Base-by-base conservation (phyloP, 2,329 filamentous ascomycete species). In the Nemania bipapillata region DNA sequence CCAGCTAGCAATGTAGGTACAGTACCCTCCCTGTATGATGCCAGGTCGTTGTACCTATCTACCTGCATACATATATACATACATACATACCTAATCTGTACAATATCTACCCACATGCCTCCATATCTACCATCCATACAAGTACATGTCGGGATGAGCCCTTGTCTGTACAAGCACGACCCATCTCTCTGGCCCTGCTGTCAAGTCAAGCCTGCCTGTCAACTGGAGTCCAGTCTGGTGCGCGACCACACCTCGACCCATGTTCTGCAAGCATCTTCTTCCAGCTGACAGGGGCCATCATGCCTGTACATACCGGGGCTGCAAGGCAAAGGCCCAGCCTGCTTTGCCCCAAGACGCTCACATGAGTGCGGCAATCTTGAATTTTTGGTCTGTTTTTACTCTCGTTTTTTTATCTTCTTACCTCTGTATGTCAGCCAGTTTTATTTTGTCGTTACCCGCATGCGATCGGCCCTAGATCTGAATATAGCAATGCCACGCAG, bases 401-500 rank as follows among this genome's bases (percentile, higher is more conserved):
- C 63, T 68, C 54, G 67, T 73, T 66, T 58, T 59, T 70, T 64
- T 63, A 28, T 70, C 49, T 68, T 60, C 49, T 58, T 32, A 49
- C 64, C 52, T 54, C 53, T 63, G 53, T 64, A 56, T 65, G 66
- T 69, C 63, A 70, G 66, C 69, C 30, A 53, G 49, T 53, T 74
- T 74, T 74, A 62, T 53, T 73, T 65, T 66, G 64, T 66, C 64
- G 71, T 69, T 74, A 70, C 71, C 73, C 71, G 73, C 74, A 73
- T 69, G 74, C 66, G 72, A 73, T 76, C 73, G 73, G 72, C 72
- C 75, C 71, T 74, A 70, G 61, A 75, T 79, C 79, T 81, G 74
- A 80, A 81, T 81, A 80, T 81, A 81, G 80, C 79, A 81, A 79
- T 80, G 79, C 74, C 76, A 77, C 77, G 76, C 76, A 78, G 76